These are phyloP conservation scores for Heliocybe sulcata DNA, from an alignment of 1,284 basidiomycete genomes.

Conservation along the genomic window DNA sequence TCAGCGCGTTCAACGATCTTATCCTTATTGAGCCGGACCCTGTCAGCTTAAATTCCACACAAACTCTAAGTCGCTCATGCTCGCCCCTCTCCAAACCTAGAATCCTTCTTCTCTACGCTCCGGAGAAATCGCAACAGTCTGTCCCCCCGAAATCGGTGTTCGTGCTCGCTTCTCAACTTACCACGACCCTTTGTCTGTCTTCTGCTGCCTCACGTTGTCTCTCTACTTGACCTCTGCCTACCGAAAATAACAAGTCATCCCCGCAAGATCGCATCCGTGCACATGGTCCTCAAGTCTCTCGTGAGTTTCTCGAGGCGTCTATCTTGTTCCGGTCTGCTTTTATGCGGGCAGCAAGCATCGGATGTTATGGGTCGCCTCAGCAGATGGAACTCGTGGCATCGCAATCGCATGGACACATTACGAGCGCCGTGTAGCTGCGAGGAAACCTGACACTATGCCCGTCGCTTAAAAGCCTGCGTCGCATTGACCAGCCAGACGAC, in stretches of 20 bases:
- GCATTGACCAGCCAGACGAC: background rate
- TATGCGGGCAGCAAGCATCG: background rate
- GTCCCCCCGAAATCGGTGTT: background rate
- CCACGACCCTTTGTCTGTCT: background rate
- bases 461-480: background rate
- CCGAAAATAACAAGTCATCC: background rate
- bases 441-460: background rate
- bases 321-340: background rate
- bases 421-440: background rate
- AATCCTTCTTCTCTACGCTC: background rate
- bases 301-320: background rate
- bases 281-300: background rate
- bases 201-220: background rate
- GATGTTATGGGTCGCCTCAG: background rate
- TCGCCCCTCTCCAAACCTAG: background rate
- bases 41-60: background rate
- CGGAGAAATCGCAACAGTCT: background rate
- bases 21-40: background rate
- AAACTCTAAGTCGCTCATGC: background rate
- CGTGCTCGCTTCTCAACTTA: background rate
- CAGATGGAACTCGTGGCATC: background rate
- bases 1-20: too few relatives aligned
- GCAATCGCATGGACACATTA: background rate
- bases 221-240: background rate
- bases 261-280: background rate